Evolutionary conservation across 1,139 yeast genomes (phyloP).

Genomic region (Yamadazyma membranifaciens): DNA sequence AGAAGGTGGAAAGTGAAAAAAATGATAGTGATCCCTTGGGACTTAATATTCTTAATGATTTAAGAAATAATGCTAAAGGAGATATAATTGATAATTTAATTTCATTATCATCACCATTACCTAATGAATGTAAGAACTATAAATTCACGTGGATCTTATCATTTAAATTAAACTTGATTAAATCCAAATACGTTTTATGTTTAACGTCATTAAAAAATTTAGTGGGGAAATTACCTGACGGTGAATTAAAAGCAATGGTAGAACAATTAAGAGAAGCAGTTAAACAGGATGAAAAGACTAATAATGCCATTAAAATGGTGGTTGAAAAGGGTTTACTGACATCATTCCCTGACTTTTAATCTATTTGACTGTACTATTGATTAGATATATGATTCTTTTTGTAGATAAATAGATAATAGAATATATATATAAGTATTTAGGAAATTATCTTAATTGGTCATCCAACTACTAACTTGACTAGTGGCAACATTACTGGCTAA

Average conservation of each 20-base stretch:
- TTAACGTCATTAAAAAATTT: slow-evolving; percentile 40
- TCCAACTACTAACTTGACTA: slow-evolving; percentile 60
- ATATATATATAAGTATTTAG: too few species aligned
- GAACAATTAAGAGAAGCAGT: slow-evolving; percentile 24
- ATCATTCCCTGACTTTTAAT: slow-evolving; percentile 29
- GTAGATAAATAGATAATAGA: too few species aligned
- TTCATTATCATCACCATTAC: slow-evolving; percentile 30
- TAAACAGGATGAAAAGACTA: slow-evolving; percentile 27
- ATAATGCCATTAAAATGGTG: slow-evolving; percentile 44
- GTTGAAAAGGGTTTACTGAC: slow-evolving; percentile 40
- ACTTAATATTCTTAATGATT: slow-evolving; percentile 30
- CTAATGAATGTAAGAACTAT: slow-evolving; percentile 35
- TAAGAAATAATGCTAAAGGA: slow-evolving; percentile 22
- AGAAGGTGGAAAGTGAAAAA: slow-evolving; percentile 42
- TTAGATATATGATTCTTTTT: not conserved
- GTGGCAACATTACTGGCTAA: slow-evolving; percentile 56
- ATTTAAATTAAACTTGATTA: slow-evolving; percentile 36
- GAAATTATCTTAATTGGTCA: slow-evolving; percentile 29
- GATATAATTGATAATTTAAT: slow-evolving; percentile 31
- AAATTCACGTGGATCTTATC: slow-evolving; percentile 36
- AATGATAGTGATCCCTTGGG: slow-evolving; percentile 54
- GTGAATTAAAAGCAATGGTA: slow-evolving; percentile 25
- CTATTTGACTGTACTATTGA: not conserved
- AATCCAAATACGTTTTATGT: slow-evolving; percentile 48
- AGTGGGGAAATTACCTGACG: slow-evolving; percentile 11